phyloP scores from a whole-genome alignment of 495 filamentous ascomycete genomes.

The Penicillium subrubescens region DNA sequence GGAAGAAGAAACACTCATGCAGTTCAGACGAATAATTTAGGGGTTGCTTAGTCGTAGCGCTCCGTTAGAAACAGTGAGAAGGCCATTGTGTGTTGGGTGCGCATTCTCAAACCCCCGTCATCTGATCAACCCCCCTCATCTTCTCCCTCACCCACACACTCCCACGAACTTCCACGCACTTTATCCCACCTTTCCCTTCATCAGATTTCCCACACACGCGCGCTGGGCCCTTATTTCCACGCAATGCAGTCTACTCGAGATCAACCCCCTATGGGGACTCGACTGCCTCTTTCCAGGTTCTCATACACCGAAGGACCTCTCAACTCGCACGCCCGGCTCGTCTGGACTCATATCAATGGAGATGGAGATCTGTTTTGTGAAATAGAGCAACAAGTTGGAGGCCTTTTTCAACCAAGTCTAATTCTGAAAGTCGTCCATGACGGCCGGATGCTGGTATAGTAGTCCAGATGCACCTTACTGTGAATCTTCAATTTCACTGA shows the following conservation, averaged over 20 bases:
- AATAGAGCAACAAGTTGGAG: conserved; percentile 28
- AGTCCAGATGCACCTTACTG: background rate
- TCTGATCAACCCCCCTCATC: background rate
- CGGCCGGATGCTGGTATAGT: conserved; percentile 33
- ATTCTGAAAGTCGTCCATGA: conserved; percentile 32
- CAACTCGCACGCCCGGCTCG: conserved; percentile 35
- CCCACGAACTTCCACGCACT: background rate
- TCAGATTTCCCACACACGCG: background rate
- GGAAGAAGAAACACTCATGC: background rate
- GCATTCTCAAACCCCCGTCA: background rate
- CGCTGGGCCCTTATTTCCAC: background rate
- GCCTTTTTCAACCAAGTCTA: conserved; percentile 4
- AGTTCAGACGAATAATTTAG: no score
- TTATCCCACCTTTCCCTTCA: background rate
- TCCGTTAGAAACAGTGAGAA: background rate
- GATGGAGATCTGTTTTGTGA: conserved; percentile 33
- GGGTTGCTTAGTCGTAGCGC: background rate
- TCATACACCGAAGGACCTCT: conserved; percentile 41
- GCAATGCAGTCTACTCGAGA: background rate
- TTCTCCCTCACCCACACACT: background rate
- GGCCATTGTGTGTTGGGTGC: background rate
- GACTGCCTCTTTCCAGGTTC: conserved; percentile 43
- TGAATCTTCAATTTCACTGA: conserved; percentile 6
- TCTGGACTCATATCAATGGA: conserved; percentile 44
- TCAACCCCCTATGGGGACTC: conserved; percentile 20